Evolutionary conservation across 129 eudicot genomes (phyloP).

Genomic region (Apium graveolens): DNA sequence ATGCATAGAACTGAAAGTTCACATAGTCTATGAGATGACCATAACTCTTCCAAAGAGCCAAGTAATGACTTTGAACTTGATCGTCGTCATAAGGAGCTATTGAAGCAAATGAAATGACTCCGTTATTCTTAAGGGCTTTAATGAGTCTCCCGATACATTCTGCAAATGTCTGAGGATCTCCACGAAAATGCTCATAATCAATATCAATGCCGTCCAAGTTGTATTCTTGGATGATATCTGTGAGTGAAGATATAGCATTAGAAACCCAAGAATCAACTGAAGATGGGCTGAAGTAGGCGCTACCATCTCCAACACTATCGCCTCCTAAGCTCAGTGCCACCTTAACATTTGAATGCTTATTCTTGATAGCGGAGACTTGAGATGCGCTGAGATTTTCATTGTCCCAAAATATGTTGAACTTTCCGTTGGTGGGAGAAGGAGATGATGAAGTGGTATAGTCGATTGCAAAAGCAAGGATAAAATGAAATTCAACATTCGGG

Average conservation of each 20-base stretch:
- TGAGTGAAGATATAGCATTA: conserved; percentile 57
- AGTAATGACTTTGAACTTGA: conserved; percentile 61
- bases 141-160: conserved; percentile 59
- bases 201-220: conserved; percentile 72
- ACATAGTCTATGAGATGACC: conserved; percentile 58
- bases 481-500: conserved; percentile 55
- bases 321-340: conserved; percentile 76
- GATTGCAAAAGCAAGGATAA: conserved; percentile 67
- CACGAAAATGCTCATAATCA: conserved; percentile 70
- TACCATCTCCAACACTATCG: conserved; percentile 49
- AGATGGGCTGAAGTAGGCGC: conserved; percentile 49
- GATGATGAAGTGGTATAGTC: conserved; percentile 57
- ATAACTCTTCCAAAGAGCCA: conserved; percentile 62
- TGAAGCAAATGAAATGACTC: conserved; percentile 56
- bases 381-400: conserved; percentile 47
- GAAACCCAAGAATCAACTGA: conserved; percentile 60
- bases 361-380: conserved; percentile 48
- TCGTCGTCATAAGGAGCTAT: conserved; percentile 72
- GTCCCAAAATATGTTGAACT: conserved; percentile 75
- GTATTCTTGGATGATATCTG: conserved; percentile 46
- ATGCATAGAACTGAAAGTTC: conserved; percentile 75
- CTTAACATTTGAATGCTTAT: conserved; percentile 48
- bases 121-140: conserved; percentile 44
- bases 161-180: conserved; percentile 54
- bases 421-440: conserved; percentile 59